phyloP scores from a whole-genome alignment of 2,329 filamentous ascomycete species.

The Scopulariopsis brevicaulis region DNA sequence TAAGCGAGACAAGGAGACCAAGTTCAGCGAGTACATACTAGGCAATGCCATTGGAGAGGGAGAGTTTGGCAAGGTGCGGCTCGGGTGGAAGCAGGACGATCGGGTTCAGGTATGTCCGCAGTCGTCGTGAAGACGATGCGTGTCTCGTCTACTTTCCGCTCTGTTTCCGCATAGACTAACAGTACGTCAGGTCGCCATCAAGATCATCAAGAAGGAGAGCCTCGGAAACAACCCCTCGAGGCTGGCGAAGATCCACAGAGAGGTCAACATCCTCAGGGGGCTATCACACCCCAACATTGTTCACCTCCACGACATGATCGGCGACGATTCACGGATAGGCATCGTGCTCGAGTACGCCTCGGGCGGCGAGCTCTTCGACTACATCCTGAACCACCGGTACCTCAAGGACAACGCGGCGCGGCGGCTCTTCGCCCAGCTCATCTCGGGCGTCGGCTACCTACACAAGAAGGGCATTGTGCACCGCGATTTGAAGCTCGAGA shows the following conservation, averaged over 20 bases:
- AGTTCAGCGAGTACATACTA: slow-evolving; percentile 91
- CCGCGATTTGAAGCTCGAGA: slow-evolving; percentile 92
- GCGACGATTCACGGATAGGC: slow-evolving; percentile 92
- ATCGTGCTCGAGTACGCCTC: slow-evolving; percentile 98
- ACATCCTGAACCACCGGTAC: slow-evolving; percentile 94
- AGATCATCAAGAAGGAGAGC: slow-evolving; percentile 86
- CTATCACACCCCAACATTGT: slow-evolving; percentile 96
- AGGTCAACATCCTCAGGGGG: slow-evolving; percentile 81
- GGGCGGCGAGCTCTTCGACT: slow-evolving; percentile 94
- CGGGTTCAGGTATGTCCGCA: slow-evolving; percentile 57
- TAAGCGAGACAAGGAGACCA: slow-evolving; percentile 59
- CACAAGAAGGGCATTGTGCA: slow-evolving; percentile 99
- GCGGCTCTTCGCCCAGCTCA: slow-evolving; percentile 84
- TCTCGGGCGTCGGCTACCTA: slow-evolving; percentile 92
- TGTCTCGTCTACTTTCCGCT: background rate
- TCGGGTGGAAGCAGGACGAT: slow-evolving; percentile 95
- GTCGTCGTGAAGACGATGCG: background rate
- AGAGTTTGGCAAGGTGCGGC: slow-evolving; percentile 97
- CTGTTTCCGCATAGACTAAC: background rate
- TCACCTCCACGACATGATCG: slow-evolving; percentile 93
- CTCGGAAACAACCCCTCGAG: slow-evolving; percentile 81
- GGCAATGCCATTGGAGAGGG: slow-evolving; percentile 95
- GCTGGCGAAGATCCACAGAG: slow-evolving; percentile 92
- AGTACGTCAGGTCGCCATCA: slow-evolving; percentile 70
- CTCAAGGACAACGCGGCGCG: slow-evolving; percentile 88